Evolutionary conservation across 176 grass and related monocot genomes (phyloP).

Genomic region (Eragrostis nindensis): DNA sequence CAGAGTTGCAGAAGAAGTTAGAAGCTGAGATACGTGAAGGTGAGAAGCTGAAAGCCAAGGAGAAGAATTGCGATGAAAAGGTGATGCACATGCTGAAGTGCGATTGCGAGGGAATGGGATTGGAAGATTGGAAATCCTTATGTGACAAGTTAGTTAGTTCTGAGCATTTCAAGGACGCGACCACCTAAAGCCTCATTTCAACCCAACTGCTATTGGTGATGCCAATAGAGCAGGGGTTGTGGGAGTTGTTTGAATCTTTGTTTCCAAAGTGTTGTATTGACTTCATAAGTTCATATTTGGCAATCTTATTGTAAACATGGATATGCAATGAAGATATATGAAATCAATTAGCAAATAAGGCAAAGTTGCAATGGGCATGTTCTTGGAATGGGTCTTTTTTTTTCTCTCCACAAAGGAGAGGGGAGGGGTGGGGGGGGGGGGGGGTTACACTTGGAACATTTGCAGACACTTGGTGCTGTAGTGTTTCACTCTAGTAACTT

Average conservation of each 20-base stretch:
- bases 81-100: not conserved
- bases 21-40: not conserved
- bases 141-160: not conserved
- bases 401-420: no score
- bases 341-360: not conserved
- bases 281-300: not conserved
- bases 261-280: not conserved
- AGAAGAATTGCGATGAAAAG: not conserved
- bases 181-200: not conserved
- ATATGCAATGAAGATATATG: not conserved
- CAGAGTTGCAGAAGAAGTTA: not conserved
- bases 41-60: not conserved
- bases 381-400: not conserved
- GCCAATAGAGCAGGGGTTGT: not conserved
- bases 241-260: not conserved
- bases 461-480: no score
- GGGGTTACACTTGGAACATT: no score
- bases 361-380: not conserved
- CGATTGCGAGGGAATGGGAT: not conserved
- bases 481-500: no score
- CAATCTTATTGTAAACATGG: constrained; percentile 7
- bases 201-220: not conserved
- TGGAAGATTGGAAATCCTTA: not conserved
- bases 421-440: no score
- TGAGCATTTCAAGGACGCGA: no score